Conservation (phyloP, 768 basidiomycete species). For the Mycena vulgaris region DNA sequence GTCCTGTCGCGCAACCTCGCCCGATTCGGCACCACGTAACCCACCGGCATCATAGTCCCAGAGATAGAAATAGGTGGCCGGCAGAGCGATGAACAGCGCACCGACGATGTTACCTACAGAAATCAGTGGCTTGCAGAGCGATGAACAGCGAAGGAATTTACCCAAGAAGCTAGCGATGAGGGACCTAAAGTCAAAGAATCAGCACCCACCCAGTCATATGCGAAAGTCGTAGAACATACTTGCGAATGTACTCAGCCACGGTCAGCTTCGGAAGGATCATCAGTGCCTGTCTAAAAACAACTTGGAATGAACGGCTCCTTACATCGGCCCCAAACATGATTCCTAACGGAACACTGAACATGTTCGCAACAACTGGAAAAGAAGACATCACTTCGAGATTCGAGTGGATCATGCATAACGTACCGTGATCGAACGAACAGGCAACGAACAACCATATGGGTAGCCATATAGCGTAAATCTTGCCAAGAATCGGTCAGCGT, state of each 20-base stretch:
- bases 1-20: constrained; percentile 41
- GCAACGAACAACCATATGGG: constrained; percentile 86
- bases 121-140: constrained; percentile 74
- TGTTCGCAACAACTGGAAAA: constrained; percentile 75
- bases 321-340: constrained; percentile 81
- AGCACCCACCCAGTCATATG: background rate
- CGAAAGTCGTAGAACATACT: constrained; percentile 58
- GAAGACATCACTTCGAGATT: constrained; percentile 2
- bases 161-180: constrained; percentile 77
- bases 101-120: constrained; percentile 81
- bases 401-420: constrained; percentile 26
- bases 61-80: constrained; percentile 76
- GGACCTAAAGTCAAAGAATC: constrained; percentile 56
- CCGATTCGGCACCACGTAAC: constrained; percentile 58
- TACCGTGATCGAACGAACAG: constrained; percentile 80
- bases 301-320: constrained; percentile 45
- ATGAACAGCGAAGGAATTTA: constrained; percentile 75
- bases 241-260: constrained; percentile 72
- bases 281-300: background rate
- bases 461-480: constrained; percentile 79
- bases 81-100: constrained; percentile 74
- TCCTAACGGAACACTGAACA: constrained; percentile 80
- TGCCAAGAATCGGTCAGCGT: background rate
- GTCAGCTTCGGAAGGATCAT: constrained; percentile 56
- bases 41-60: constrained; percentile 61